These are phyloP conservation scores for Beauveria bassiana DNA, from an alignment of 2,329 filamentous ascomycete species.

Conservation along the genomic window DNA sequence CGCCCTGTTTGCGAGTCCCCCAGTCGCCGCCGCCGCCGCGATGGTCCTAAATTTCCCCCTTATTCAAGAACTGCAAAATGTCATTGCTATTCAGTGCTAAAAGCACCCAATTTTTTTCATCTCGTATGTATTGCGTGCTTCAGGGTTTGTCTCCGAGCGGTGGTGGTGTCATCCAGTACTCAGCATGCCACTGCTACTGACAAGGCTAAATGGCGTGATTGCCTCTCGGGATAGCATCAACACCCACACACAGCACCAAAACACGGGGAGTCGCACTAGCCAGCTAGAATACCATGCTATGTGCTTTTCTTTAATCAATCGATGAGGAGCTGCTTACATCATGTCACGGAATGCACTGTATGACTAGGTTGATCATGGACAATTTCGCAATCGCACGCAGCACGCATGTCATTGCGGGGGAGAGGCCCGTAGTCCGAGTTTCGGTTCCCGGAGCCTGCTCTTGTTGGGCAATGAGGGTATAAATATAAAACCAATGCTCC, in stretches of 20 bases:
- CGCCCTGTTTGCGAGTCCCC: neutral
- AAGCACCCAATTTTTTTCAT: neutral
- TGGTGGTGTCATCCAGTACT: neutral
- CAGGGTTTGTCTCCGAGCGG: neutral
- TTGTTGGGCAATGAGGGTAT: neutral
- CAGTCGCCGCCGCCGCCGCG: no score
- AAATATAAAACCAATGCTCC: neutral
- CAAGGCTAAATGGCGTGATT: slow-evolving; percentile 10
- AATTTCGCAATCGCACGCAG: slow-evolving; percentile 8
- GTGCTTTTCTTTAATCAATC: neutral
- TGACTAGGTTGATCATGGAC: neutral
- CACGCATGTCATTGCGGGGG: slow-evolving; percentile 10
- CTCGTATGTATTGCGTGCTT: slow-evolving; percentile 3
- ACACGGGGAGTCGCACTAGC: neutral
- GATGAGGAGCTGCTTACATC: neutral
- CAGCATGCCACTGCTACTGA: neutral
- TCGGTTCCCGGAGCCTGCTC: neutral
- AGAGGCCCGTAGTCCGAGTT: neutral
- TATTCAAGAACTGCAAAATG: no score
- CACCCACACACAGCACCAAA: neutral
- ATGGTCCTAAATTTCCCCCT: no score
- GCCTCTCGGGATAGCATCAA: slow-evolving; percentile 10
- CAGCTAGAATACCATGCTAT: neutral
- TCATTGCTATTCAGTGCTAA: no score
- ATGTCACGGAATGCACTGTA: neutral